Conservation (phyloP, 495 filamentous ascomycete genomes). For the Haplographium delicatum region DNA sequence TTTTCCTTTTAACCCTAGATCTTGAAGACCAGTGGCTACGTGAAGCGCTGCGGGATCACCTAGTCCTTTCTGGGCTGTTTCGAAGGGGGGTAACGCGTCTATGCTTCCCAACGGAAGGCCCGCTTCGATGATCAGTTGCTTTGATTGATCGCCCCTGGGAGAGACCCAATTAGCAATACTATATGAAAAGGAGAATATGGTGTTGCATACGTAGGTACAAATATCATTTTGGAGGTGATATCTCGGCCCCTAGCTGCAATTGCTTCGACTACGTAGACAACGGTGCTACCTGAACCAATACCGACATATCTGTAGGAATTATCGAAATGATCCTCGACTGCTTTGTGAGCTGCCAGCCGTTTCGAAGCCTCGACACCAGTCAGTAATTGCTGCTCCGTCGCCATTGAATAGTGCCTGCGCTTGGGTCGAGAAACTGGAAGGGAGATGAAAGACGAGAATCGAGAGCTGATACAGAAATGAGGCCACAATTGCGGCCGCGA, state of each 20-base stretch:
- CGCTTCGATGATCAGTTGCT: constrained; percentile 71
- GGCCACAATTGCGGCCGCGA: too few relatives aligned
- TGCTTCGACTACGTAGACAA: constrained; percentile 92
- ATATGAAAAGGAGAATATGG: background rate
- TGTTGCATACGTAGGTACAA: constrained; percentile 63
- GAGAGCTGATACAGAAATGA: too few relatives aligned
- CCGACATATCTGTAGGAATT: constrained; percentile 69
- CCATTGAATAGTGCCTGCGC: too few relatives aligned
- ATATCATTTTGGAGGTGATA: constrained; percentile 60
- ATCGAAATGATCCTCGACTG: constrained; percentile 80
- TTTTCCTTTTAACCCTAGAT: constrained; percentile 25
- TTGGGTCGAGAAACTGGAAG: too few relatives aligned
- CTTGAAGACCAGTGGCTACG: constrained; percentile 25
- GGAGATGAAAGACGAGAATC: too few relatives aligned
- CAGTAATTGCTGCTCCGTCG: too few relatives aligned
- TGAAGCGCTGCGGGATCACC: constrained; percentile 14
- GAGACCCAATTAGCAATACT: background rate
- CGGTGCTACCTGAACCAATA: constrained; percentile 90
- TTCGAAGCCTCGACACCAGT: constrained; percentile 72
- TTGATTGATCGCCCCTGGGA: constrained; percentile 67
- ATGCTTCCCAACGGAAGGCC: constrained; percentile 74
- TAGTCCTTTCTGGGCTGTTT: constrained; percentile 20
- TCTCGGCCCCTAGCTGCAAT: constrained; percentile 66
- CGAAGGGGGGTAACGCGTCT: constrained; percentile 57
- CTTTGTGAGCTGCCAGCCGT: constrained; percentile 72